Percentiles rank a stretch among this genome's conserved stretches.
These are phyloP conservation scores for Dioscorea dumetorum DNA, from an alignment of 106 monocot species.

Conservation along the genomic window DNA sequence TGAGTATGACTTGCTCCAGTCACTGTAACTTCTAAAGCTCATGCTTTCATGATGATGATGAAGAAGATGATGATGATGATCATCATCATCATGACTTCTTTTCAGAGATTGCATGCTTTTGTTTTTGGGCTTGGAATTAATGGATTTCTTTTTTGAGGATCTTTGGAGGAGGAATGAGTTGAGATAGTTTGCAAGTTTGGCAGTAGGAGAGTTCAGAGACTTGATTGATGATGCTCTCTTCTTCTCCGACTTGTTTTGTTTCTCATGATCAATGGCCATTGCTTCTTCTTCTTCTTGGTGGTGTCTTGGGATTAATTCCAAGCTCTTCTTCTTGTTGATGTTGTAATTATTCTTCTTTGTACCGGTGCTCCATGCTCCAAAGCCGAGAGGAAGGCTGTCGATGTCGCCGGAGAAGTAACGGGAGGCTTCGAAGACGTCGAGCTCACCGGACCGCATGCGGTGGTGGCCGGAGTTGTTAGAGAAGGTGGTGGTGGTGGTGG, in stretches of 20 bases:
- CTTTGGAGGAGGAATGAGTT: slow-evolving; percentile 28
- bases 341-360: neutral
- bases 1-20: neutral
- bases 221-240: neutral
- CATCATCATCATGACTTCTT: no score
- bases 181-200: slow-evolving; percentile 19
- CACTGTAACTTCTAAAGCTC: no score
- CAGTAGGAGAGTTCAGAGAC: slow-evolving; percentile 28
- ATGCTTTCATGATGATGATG: no score
- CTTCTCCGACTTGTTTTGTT: no score
- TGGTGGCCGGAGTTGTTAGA: slow-evolving; percentile 7
- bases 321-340: neutral
- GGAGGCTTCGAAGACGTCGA: slow-evolving; percentile 45
- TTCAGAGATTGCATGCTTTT: no score
- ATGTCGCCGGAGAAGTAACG: slow-evolving; percentile 24
- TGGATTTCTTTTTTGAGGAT: slow-evolving; percentile 10
- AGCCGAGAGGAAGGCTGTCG: neutral
- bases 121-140: no score
- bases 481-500: neutral
- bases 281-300: neutral
- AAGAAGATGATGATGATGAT: no score
- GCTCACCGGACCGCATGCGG: slow-evolving; percentile 22
- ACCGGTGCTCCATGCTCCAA: no score
- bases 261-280: no score
- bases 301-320: neutral